Evolutionary conservation across 1,284 basidiomycete genomes (phyloP), one percentile per base, ranked within the genome.

Genomic region (Fomitopsis schrenkii): DNA sequence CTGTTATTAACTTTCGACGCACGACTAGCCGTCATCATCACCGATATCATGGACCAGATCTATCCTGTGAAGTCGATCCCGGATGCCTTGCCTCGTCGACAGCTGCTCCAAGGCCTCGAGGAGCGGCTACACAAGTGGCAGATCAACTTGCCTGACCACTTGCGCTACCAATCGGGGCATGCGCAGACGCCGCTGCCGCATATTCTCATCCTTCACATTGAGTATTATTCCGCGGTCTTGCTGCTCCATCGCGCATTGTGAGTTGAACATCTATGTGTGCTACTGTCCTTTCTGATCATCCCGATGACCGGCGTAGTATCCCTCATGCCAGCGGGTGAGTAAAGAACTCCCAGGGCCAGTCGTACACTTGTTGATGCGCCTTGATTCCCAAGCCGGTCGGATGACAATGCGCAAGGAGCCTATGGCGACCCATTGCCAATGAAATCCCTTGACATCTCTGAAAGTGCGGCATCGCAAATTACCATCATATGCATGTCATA

Each of bases 221-320:
- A 90, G 67, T 94, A 94, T 72, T 93, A 90, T 83, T 85, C 83
- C 10, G 82, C 89, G 14, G 84, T 94, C 6, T 78, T 94, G 19
- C 77, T 94, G 36, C 79, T 94, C 36, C 85, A 94, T 73, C 83
- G 93, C 44, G 91, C 90, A 22, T 94, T 91, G 90, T 93, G 72
- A 79, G 91, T 81, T 12, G 2, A 50, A 55, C 45, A 53, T 59
- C 28, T 41, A 35, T 6, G n/a, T 55, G 22, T 22, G 1, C n/a
- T 15, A 15, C 12, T 15, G 3, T 50, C 3, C 56, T 26, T 55
- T 57, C 42, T 70, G 30, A 66, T 52, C 44, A 26, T 38, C 9
- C 40, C 61, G 42, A 4, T 41, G 30, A 28, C 33, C 50, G 55
- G 26, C 59, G 58, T 67, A 88, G 88, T 66, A 83, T 90, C 70